Percentiles rank a stretch among this genome's conserved stretches.
phyloP scores from a whole-genome alignment of 352 stramenopile genomes.

The Globisporangium acanthophoron region DNA sequence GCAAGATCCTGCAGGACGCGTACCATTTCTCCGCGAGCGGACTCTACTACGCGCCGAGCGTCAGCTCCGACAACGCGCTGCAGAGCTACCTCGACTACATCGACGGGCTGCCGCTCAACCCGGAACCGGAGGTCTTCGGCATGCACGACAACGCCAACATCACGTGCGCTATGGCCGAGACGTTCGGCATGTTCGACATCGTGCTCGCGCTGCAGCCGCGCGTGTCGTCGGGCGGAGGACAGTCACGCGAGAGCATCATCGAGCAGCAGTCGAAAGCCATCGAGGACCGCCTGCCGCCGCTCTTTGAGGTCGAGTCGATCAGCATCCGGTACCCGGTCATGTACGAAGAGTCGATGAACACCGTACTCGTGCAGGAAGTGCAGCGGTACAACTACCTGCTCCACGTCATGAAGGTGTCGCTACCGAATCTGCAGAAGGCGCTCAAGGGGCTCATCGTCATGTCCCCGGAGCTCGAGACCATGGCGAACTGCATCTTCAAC shows the following conservation, averaged over 20 bases:
- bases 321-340: conserved; percentile 80
- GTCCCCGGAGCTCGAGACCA: conserved; percentile 35
- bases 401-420: conserved; percentile 72
- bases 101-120: conserved; percentile 77
- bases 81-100: conserved; percentile 86
- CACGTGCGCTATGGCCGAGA: conserved; percentile 89
- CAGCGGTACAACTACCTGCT: conserved; percentile 88
- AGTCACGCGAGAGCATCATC: conserved; percentile 87
- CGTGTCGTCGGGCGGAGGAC: conserved; percentile 63
- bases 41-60: conserved; percentile 62
- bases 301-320: conserved; percentile 86
- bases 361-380: conserved; percentile 89
- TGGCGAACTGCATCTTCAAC: conserved; percentile 84
- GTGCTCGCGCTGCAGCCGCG: conserved; percentile 83
- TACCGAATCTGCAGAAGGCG: conserved; percentile 83
- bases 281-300: conserved; percentile 57
- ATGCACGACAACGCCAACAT: conserved; percentile 96
- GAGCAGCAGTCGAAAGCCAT: conserved; percentile 80
- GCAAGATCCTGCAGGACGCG: conserved; percentile 53
- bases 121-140: conserved; percentile 91
- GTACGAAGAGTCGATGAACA: conserved; percentile 92
- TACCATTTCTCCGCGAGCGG: conserved; percentile 69
- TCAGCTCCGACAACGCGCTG: conserved; percentile 62
- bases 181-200: conserved; percentile 87
- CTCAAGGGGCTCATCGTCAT: conserved; percentile 43